phyloP scores from a whole-genome alignment of 176 grass and related monocot species.

The Avena sativa region DNA sequence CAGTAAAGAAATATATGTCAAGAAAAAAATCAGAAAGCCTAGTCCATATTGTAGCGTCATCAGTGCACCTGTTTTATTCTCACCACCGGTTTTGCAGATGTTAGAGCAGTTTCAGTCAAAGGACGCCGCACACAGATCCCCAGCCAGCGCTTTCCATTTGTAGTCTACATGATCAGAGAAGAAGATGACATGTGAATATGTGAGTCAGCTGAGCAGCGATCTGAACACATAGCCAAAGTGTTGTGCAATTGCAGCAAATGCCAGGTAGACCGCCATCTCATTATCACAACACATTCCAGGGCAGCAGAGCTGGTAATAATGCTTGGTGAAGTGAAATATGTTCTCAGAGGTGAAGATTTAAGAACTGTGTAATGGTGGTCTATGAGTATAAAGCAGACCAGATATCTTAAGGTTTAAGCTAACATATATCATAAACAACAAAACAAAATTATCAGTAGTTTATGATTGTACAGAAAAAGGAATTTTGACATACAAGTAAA shows the following conservation, averaged over 20 bases:
- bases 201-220: neutral
- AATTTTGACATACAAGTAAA: no score
- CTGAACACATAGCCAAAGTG: neutral
- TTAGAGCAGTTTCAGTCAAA: constrained; percentile 85
- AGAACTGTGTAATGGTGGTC: neutral
- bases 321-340: neutral
- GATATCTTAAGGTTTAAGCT: no score
- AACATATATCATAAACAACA: no score
- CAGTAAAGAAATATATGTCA: no score
- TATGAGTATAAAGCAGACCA: neutral
- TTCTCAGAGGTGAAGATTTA: neutral
- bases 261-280: constrained; percentile 6
- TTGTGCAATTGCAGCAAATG: constrained; percentile 15
- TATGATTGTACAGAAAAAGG: no score
- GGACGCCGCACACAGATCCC: constrained; percentile 72
- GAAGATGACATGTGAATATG: constrained; percentile 9
- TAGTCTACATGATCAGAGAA: constrained; percentile 55
- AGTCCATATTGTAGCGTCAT: constrained; percentile 33
- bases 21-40: no score
- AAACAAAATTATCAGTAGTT: no score
- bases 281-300: constrained; percentile 1
- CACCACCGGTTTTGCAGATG: constrained; percentile 69
- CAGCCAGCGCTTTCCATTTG: constrained; percentile 73
- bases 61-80: constrained; percentile 75
- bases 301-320: neutral